Conservation (phyloP, 2,329 filamentous ascomycete species). For the Xylaria sp. region DNA sequence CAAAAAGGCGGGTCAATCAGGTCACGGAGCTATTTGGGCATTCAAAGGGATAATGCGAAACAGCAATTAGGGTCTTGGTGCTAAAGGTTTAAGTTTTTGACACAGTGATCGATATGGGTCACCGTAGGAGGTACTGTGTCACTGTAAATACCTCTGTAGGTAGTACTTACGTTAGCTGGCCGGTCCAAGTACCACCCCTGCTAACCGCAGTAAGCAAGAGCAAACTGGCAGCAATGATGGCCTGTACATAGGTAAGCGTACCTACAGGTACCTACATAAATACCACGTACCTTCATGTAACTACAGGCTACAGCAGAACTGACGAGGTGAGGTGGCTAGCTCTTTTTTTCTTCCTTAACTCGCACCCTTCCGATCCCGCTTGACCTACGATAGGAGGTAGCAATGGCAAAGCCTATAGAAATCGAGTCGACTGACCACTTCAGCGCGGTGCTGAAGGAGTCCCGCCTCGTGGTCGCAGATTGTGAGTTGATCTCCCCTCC, state of each 20-base stretch:
- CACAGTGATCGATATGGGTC: no score
- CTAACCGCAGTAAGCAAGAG: background rate
- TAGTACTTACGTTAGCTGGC: no score
- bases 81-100: no score
- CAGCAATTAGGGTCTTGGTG: no score
- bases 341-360: conserved; percentile 7
- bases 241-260: no score
- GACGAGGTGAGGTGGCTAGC: conserved; percentile 11
- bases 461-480: conserved; percentile 85
- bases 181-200: background rate
- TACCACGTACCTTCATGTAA: background rate
- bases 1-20: no score
- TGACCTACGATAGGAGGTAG: conserved; percentile 29
- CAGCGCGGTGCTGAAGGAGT: conserved; percentile 73
- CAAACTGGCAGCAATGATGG: background rate
- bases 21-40: no score
- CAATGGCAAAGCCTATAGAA: conserved; percentile 58
- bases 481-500: conserved; percentile 68
- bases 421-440: conserved; percentile 73
- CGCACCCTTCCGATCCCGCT: background rate
- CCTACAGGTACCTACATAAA: no score
- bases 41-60: no score
- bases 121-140: no score
- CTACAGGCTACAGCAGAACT: conserved; percentile 10
- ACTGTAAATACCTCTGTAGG: no score